Base-by-base conservation (phyloP, 768 basidiomycete genomes). In the Tulasnella calospora region DNA sequence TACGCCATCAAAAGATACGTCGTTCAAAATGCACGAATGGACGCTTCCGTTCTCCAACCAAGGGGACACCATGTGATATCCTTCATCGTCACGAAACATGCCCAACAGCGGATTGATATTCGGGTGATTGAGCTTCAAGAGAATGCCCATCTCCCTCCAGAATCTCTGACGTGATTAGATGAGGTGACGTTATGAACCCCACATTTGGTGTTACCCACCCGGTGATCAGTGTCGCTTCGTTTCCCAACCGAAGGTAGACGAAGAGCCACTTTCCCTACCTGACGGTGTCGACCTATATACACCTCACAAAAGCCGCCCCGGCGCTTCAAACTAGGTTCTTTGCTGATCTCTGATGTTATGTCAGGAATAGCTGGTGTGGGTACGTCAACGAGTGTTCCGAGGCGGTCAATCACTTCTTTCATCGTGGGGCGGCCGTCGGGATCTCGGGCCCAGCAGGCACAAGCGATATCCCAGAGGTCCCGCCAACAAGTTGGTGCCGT, bases 21-120 rank as follows among this genome's bases (percentile, higher is more conserved):
- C 38, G 19, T 35, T 47, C 23, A 13, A 15, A 27, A 76, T 76
- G 51, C 74, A 76, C 21, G 27, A 38, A 36, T 38, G 44, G 2
- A 76, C 74, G 51, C 55, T 76, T 27, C 74, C 74, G 21, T 76
- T n/a, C 15, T 51, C 51, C 74, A 76, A 3, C 74, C 74, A 76
- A 55, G 74, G 74, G 10, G 74, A 76, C 8, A 76, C 74, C 74
- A 76, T 76, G n/a, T 76, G 55, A 35, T 51, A 38, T 12, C 74
- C 74, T 4, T 38, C 27, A 15, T 76, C 10, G 55, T 76, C 74
- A 51, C 17, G 23, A 40, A 55, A 76, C 36, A 35, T 76, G n/a
- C 74, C 74, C 13, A 76, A 4, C 7, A 76, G 55, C 7, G 44
- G 47, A 40, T 47, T 36, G 47, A 76, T 76, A 51, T 76, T 47